phyloP scores from a whole-genome alignment of 345 rosid genomes.

The Mangifera indica region DNA sequence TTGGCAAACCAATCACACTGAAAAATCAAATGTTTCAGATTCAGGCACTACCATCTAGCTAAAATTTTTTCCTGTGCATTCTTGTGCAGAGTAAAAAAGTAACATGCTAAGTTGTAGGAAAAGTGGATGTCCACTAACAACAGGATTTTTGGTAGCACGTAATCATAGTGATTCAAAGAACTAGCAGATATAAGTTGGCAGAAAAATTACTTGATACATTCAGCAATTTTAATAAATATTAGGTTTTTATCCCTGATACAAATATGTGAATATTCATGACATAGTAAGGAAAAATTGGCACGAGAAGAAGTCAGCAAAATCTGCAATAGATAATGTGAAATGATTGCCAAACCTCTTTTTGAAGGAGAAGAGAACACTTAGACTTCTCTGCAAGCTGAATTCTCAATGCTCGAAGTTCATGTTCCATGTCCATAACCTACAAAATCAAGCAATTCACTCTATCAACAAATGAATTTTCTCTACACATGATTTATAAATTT shows the following conservation, averaged over 20 bases:
- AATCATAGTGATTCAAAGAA: background rate
- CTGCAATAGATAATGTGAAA: background rate
- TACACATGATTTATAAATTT: background rate
- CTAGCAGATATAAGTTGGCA: background rate
- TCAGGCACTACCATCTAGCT: background rate
- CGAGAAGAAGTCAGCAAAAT: background rate
- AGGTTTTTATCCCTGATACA: no score
- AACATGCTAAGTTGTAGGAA: background rate
- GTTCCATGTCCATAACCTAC: constrained; percentile 95
- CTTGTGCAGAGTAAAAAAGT: background rate
- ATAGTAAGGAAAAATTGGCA: background rate
- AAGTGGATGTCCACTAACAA: background rate
- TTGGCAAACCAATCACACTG: background rate
- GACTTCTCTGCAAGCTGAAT: constrained; percentile 81
- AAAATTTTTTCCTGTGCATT: no score
- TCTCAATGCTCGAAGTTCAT: constrained; percentile 79
- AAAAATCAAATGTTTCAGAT: background rate
- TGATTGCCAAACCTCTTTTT: constrained; percentile 53
- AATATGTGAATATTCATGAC: no score
- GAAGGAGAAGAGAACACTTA: constrained; percentile 65
- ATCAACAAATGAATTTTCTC: constrained; percentile 1
- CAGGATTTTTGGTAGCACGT: background rate
- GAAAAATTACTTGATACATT: background rate
- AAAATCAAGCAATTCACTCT: constrained; percentile 18
- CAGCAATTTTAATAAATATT: no score